Base-by-base conservation (phyloP, 2,329 filamentous ascomycete species). In the Curvularia hawaiiensis region DNA sequence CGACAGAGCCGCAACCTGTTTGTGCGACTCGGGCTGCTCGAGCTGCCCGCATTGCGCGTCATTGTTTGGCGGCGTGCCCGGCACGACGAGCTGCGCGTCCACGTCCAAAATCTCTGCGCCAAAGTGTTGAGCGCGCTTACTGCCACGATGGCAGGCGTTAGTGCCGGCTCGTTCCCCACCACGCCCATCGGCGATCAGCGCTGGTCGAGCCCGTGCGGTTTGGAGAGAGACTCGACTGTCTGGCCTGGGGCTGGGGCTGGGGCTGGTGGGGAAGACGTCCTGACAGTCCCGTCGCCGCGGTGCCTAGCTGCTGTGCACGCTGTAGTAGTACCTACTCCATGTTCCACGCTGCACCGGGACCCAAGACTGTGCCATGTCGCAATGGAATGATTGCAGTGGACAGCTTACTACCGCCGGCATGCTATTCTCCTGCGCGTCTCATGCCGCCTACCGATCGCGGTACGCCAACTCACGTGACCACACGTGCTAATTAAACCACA, bases 101-200 rank as follows among this genome's bases (percentile, higher is more conserved):
- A 55, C 18, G 11, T 35, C 46, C 40, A 55, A 49, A 54, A 49
- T 48, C 35, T 52, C 47, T 52, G 43, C 47, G 63, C 50, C 59
- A 61, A 65, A 61, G 58, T 68, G 67, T 69, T 69, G 67, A 69
- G 61, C 60, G 59, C 64, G 64, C 67, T 68, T 69, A 58, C 62
- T 48, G 51, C 50, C 59, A 62, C 66, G 58, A 50, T 64, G 59
- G 58, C 45, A 46, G 52, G 44, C 45, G 44, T 54, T 61, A 61
- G 59, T 31, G 47, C 28, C 43, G 43, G 50, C 33, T 10, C 38
- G 35, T 50, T 52, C 50, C 59, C 60, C 61, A 58, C 57, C 47
- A 46, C 31, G 49, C 20, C 49, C 49, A 64, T 62, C 54, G 57
- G 46, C 62, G 62, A 64, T 62, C 55, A 35, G 35, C 52, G n/a